phyloP scores from a whole-genome alignment of 495 filamentous ascomycete species.

The Peziza echinospora region DNA sequence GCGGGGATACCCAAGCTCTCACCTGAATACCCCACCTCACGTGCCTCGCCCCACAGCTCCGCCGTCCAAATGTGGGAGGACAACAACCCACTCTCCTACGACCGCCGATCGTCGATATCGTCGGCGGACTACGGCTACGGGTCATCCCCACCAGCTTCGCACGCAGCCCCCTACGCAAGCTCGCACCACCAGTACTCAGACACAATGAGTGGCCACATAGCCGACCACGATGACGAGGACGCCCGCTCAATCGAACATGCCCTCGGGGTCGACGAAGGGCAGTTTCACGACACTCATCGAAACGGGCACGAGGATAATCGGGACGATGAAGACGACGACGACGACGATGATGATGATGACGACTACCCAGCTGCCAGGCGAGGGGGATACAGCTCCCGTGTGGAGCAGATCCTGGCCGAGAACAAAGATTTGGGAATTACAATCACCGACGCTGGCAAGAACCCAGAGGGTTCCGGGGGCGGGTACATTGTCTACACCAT shows the following conservation, averaged over 20 bases:
- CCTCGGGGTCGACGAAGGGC: background rate
- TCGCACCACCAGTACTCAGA: background rate
- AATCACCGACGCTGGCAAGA: constrained; percentile 90
- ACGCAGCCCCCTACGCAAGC: constrained; percentile 21
- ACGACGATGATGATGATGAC: constrained; percentile 24
- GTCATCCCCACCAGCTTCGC: constrained; percentile 27
- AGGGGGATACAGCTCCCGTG: constrained; percentile 75
- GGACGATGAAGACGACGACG: constrained; percentile 39
- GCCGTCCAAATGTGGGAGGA: constrained; percentile 17
- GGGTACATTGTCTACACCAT: constrained; percentile 93
- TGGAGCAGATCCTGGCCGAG: constrained; percentile 92
- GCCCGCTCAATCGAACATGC: background rate
- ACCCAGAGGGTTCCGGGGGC: constrained; percentile 64
- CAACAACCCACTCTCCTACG: constrained; percentile 19
- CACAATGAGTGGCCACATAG: background rate
- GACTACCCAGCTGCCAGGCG: constrained; percentile 43
- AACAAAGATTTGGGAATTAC: constrained; percentile 71
- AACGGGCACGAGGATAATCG: constrained; percentile 10
- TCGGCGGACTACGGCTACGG: constrained; percentile 22
- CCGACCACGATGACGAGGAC: background rate
- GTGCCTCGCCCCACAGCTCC: background rate
- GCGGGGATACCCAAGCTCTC: too few relatives aligned
- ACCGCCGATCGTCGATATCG: constrained; percentile 22
- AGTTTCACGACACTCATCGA: background rate
- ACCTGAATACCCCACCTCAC: too few relatives aligned